These are phyloP conservation scores for Raddia distichophylla DNA, from an alignment of 176 grass and related monocot species.

Conservation along the genomic window DNA sequence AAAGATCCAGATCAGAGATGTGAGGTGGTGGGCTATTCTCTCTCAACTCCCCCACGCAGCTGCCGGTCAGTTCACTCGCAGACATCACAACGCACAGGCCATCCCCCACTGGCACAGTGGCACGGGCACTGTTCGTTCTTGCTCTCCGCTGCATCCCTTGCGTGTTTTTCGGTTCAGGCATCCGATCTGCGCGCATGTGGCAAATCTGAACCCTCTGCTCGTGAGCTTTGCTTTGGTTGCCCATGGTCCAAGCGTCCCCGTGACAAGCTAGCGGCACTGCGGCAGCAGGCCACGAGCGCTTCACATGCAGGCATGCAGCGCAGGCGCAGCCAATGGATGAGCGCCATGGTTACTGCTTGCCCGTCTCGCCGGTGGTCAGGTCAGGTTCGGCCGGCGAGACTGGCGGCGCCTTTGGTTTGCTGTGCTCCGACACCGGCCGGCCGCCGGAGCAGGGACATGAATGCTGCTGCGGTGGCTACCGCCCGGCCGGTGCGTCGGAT, in stretches of 20 bases:
- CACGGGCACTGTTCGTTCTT: too few relatives aligned
- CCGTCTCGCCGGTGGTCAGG: too few relatives aligned
- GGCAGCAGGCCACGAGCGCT: neutral
- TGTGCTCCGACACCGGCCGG: neutral
- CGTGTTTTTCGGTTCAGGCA: conserved; percentile 42
- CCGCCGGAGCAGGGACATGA: neutral
- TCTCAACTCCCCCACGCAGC: neutral
- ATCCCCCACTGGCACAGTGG: neutral
- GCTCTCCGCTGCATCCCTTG: conserved; percentile 26
- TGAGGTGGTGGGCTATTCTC: conserved; percentile 14
- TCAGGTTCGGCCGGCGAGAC: too few relatives aligned
- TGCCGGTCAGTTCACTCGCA: neutral
- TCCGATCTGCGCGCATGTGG: conserved; percentile 23
- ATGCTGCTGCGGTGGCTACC: too few relatives aligned
- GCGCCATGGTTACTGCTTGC: neutral
- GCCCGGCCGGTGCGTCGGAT: neutral
- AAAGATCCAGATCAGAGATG: conserved; percentile 41
- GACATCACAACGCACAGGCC: conserved; percentile 6
- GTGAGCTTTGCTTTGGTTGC: neutral
- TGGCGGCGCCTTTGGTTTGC: neutral
- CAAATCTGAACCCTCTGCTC: neutral
- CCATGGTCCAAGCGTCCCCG: neutral
- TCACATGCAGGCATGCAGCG: conserved; percentile 9
- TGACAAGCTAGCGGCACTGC: neutral
- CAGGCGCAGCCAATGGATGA: neutral